A percentile compares a stretch with the other conserved stretches of the same genome.
These are phyloP conservation scores for Arabidopsis arenosa DNA, from an alignment of 345 rosid species.

Conservation along the genomic window DNA sequence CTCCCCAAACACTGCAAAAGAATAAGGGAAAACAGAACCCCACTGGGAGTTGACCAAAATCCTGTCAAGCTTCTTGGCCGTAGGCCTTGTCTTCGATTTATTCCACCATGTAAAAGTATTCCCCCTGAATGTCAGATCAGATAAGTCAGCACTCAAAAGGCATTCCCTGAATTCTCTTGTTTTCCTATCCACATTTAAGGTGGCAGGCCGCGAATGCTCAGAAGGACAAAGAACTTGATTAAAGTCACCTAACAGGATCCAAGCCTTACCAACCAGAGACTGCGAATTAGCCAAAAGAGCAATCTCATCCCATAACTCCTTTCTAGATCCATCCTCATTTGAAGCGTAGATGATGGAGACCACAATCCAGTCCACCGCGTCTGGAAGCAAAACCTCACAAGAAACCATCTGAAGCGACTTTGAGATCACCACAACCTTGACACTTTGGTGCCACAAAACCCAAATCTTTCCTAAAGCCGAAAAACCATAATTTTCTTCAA, in stretches of 20 bases:
- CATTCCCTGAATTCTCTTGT: not conserved
- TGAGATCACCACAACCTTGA: no score
- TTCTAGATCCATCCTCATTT: not conserved
- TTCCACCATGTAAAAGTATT: not conserved
- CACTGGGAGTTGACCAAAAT: not conserved
- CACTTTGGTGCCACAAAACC: no score
- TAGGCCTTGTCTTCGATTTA: not conserved
- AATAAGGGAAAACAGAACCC: not conserved
- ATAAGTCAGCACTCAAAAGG: rapidly evolving
- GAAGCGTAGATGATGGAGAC: no score
- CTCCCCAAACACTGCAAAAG: not conserved
- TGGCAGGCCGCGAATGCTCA: not conserved
- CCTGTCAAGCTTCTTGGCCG: not conserved
- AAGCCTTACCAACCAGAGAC: not conserved
- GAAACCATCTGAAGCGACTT: no score
- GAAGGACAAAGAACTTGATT: not conserved
- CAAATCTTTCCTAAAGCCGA: no score
- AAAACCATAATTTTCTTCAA: no score
- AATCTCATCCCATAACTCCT: rapidly evolving
- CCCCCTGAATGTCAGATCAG: not conserved
- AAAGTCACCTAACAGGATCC: not conserved
- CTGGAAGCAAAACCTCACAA: no score
- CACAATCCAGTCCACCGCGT: no score
- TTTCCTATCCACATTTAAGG: not conserved
- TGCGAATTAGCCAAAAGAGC: rapidly evolving